Conservation (phyloP, 176 grass and related monocot genomes). For the Otatea glauca region DNA sequence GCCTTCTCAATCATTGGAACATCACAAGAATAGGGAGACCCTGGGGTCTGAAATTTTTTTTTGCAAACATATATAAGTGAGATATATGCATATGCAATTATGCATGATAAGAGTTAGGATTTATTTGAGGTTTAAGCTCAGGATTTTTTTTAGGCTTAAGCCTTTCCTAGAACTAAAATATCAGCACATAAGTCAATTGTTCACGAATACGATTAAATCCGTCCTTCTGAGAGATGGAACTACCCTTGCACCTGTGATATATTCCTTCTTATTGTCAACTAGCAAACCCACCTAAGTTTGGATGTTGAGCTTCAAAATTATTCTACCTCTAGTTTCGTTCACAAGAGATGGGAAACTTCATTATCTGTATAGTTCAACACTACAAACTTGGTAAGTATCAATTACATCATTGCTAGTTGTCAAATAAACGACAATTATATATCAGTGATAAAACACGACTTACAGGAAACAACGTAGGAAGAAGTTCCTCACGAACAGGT, state of each 20-base stretch:
- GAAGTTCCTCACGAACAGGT: slow-evolving; percentile 65
- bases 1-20: slow-evolving; percentile 89
- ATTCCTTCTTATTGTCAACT: neutral
- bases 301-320: neutral
- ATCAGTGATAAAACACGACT: slow-evolving; percentile 28
- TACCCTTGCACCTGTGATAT: neutral
- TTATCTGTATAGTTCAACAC: neutral
- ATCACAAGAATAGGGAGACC: slow-evolving; percentile 67
- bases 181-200: neutral
- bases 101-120: neutral
- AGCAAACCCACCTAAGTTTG: neutral
- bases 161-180: neutral
- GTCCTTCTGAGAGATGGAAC: slow-evolving; percentile 7
- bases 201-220: neutral
- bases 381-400: neutral
- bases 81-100: neutral
- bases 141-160: neutral
- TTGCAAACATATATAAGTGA: neutral
- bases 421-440: neutral
- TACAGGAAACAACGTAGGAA: slow-evolving; percentile 48
- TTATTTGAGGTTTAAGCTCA: slow-evolving; percentile 17
- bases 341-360: neutral
- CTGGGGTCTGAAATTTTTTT: slow-evolving; percentile 23
- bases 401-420: neutral
- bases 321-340: neutral